Evolutionary conservation across 192 early-diverging fungal species (phyloP).

Genomic region (Podila minutissima): DNA sequence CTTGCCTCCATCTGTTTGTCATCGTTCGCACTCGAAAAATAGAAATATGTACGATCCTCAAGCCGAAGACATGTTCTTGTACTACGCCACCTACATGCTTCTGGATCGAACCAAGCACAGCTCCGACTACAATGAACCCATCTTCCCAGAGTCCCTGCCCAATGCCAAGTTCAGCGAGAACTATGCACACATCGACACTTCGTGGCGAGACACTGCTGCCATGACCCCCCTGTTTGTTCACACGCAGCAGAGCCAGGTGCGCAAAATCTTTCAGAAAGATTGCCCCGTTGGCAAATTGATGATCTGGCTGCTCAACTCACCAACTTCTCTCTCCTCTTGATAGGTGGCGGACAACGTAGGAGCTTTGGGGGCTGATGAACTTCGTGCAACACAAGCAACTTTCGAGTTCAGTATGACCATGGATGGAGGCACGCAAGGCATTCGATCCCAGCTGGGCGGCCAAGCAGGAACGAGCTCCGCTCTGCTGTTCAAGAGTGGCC

Average conservation of each 20-base stretch:
- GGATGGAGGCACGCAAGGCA: constrained; percentile 40
- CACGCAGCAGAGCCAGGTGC: constrained; percentile 56
- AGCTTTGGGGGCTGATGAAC: constrained; percentile 21
- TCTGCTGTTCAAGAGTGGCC: constrained; percentile 21
- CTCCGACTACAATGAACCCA: constrained; percentile 65
- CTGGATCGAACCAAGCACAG: constrained; percentile 68
- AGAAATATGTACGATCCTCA: constrained; percentile 71
- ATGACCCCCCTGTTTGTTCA: constrained; percentile 73
- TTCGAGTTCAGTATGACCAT: constrained; percentile 59
- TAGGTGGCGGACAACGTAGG: not conserved
- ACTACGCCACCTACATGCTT: constrained; percentile 67
- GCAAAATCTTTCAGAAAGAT: not conserved
- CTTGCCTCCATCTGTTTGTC: not conserved
- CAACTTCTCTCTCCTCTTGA: not conserved
- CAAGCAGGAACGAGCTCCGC: constrained; percentile 18
- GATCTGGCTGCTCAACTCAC: too few species aligned
- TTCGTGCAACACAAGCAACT: constrained; percentile 52
- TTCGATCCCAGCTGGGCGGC: constrained; percentile 37
- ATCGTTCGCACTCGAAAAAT: not conserved
- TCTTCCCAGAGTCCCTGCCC: constrained; percentile 72
- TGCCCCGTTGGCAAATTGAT: not conserved
- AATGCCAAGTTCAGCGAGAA: constrained; percentile 72
- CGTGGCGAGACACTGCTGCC: constrained; percentile 58
- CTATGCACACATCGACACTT: constrained; percentile 67
- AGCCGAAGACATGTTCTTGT: constrained; percentile 69